Evolutionary conservation across 306 rosid species (phyloP).

Genomic region (Vicia faba): DNA sequence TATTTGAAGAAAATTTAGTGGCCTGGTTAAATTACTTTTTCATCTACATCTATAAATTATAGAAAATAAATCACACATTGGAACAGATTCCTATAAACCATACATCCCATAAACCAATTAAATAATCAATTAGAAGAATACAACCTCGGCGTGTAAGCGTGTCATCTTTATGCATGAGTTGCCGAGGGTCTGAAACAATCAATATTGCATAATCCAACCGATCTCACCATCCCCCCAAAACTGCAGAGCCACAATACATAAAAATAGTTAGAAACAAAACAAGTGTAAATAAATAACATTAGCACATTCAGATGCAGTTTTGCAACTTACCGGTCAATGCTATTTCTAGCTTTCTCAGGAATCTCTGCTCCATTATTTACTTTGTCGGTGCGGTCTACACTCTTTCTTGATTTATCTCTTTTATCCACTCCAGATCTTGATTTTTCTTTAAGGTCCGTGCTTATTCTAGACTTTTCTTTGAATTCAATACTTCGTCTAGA

Average conservation of each 20-base stretch:
- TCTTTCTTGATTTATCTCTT: slow-evolving; percentile 76
- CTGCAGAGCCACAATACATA: slow-evolving; percentile 59
- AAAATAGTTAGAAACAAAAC: slow-evolving; percentile 43
- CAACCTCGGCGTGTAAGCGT: slow-evolving; percentile 38
- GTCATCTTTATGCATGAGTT: slow-evolving; percentile 56
- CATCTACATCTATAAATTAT: slow-evolving; percentile 40
- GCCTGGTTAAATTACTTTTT: slow-evolving; percentile 46
- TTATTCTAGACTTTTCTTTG: slow-evolving; percentile 48
- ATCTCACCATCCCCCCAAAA: slow-evolving; percentile 87
- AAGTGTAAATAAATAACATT: slow-evolving; percentile 1
- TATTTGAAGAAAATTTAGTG: slow-evolving; percentile 31
- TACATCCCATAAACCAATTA: slow-evolving; percentile 56
- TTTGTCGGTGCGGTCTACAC: slow-evolving; percentile 60
- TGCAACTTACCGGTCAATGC: slow-evolving; percentile 75
- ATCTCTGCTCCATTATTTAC: slow-evolving; percentile 51
- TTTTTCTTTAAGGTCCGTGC: slow-evolving; percentile 68
- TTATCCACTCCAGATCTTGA: slow-evolving; percentile 59
- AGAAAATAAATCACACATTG: slow-evolving; percentile 40
- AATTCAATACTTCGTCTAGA: slow-evolving; percentile 47
- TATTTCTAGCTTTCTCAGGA: slow-evolving; percentile 72
- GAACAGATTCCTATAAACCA: slow-evolving; percentile 45
- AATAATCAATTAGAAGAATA: slow-evolving; percentile 42
- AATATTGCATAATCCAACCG: slow-evolving; percentile 88
- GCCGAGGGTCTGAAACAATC: slow-evolving; percentile 87
- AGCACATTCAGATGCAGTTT: neutral